Evolutionary conservation across 1,284 basidiomycete genomes (phyloP).

Genomic region (Tilletiopsis washingtonensis): DNA sequence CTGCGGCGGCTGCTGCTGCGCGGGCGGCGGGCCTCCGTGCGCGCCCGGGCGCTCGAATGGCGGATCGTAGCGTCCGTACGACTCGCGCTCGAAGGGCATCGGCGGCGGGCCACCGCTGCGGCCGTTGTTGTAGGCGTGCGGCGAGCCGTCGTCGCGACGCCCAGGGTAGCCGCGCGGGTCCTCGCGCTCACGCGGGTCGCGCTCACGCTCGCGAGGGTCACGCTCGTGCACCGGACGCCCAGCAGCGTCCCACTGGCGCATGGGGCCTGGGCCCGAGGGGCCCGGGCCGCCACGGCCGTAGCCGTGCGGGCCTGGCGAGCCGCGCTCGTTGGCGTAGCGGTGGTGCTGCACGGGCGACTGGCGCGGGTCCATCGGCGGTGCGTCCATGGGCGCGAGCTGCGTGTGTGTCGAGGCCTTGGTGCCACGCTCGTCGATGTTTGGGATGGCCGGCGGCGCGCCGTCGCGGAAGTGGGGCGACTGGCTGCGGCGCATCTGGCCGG

Average conservation of each 20-base stretch:
- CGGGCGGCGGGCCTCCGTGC: not conserved
- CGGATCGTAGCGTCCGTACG: not conserved
- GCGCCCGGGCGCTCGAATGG: not conserved
- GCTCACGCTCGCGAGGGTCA: slow-evolving; percentile 23
- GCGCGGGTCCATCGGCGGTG: not conserved
- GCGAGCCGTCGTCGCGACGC: not conserved
- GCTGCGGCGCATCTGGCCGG: slow-evolving; percentile 18
- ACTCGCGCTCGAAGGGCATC: not conserved
- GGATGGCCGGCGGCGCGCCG: slow-evolving; percentile 18
- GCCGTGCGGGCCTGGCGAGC: slow-evolving; percentile 5
- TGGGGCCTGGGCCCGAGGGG: slow-evolving; percentile 17
- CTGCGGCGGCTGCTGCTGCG: too few relatives aligned
- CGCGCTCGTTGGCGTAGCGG: not conserved
- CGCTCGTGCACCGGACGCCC: too few relatives aligned
- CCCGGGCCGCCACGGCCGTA: slow-evolving; percentile 8
- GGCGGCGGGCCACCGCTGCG: not conserved
- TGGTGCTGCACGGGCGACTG: not conserved
- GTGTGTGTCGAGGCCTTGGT: slow-evolving; percentile 11
- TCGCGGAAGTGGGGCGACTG: slow-evolving; percentile 28
- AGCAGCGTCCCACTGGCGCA: slow-evolving; percentile 9
- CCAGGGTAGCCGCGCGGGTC: slow-evolving; percentile 14
- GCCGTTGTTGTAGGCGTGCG: not conserved
- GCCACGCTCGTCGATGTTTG: slow-evolving; percentile 26
- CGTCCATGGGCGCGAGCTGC: slow-evolving; percentile 10
- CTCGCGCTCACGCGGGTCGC: slow-evolving; percentile 24